Evolutionary conservation across 2,329 filamentous ascomycete species (phyloP).

Genomic region (Paradendryphiella salina): DNA sequence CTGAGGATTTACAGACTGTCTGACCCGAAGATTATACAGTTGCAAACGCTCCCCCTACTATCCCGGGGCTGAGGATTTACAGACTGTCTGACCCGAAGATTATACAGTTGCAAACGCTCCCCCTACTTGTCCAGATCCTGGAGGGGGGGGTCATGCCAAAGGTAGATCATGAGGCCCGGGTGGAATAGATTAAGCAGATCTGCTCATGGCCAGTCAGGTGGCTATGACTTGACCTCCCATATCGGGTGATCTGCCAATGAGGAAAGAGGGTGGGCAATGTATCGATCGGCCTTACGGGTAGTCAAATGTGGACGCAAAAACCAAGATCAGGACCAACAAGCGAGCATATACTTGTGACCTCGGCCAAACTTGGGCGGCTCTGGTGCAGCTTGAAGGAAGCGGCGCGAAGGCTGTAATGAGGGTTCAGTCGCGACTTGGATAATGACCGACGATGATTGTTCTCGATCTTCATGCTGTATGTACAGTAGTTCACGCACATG

Average conservation of each 20-base stretch:
- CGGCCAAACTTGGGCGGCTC: slow-evolving; percentile 5
- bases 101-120: slow-evolving; percentile 10
- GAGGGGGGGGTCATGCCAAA: slow-evolving; percentile 21
- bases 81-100: slow-evolving; percentile 26
- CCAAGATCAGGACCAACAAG: background rate
- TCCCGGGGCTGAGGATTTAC: slow-evolving; percentile 1
- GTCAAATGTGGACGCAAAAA: background rate
- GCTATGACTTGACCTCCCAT: slow-evolving; percentile 14
- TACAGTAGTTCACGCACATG: too few species aligned
- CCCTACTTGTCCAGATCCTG: slow-evolving; percentile 19
- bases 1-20: background rate
- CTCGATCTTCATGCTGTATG: too few species aligned
- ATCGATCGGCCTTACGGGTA: background rate
- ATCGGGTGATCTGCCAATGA: slow-evolving; percentile 17
- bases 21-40: slow-evolving; percentile 29
- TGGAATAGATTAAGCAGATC: slow-evolving; percentile 27
- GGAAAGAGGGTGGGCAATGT: background rate
- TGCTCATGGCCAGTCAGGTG: slow-evolving; percentile 29
- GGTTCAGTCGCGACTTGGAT: too few species aligned
- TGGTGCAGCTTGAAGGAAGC: background rate
- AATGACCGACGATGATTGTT: too few species aligned
- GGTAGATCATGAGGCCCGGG: slow-evolving; percentile 28
- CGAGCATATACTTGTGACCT: slow-evolving; percentile 5
- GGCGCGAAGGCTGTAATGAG: background rate
- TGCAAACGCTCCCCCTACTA: slow-evolving; percentile 2